A percentile compares a stretch with the other conserved stretches of the same genome.
Evolutionary conservation across 352 stramenopile species (phyloP).

Genomic region (Chrysophaeum taylorii): DNA sequence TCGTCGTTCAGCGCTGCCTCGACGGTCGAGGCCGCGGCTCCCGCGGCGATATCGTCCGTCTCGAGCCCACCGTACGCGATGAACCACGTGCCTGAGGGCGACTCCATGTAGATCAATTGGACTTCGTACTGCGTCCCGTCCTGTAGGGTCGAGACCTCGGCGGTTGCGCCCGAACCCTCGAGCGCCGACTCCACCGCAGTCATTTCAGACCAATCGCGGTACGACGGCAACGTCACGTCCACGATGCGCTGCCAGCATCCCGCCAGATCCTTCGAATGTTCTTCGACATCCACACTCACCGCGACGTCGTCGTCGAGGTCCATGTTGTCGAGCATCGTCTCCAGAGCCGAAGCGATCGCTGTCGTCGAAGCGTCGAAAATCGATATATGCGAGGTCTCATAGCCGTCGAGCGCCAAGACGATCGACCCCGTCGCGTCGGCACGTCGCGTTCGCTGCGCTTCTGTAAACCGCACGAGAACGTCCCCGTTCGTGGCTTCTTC

Average conservation of each 20-base stretch:
- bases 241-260: not conserved
- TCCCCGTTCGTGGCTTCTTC: no score
- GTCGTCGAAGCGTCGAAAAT: no score
- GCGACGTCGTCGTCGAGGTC: not conserved
- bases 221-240: not conserved
- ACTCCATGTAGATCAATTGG: not conserved
- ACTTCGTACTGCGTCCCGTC: constrained; percentile 14
- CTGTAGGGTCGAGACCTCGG: not conserved
- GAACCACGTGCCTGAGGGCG: not conserved
- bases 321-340: not conserved
- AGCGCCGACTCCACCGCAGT: not conserved
- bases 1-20: not conserved
- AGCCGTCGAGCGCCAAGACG: no score
- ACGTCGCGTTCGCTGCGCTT: no score
- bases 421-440: no score
- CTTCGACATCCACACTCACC: not conserved
- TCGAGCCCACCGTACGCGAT: not conserved
- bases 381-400: no score
- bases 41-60: not conserved
- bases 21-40: not conserved
- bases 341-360: not conserved
- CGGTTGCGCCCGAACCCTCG: not conserved
- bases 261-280: not conserved
- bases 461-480: no score
- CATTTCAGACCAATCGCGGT: not conserved